Evolutionary conservation across 2,329 filamentous ascomycete genomes (phyloP).

Genomic region (Cephalotrichum gorgonifer): DNA sequence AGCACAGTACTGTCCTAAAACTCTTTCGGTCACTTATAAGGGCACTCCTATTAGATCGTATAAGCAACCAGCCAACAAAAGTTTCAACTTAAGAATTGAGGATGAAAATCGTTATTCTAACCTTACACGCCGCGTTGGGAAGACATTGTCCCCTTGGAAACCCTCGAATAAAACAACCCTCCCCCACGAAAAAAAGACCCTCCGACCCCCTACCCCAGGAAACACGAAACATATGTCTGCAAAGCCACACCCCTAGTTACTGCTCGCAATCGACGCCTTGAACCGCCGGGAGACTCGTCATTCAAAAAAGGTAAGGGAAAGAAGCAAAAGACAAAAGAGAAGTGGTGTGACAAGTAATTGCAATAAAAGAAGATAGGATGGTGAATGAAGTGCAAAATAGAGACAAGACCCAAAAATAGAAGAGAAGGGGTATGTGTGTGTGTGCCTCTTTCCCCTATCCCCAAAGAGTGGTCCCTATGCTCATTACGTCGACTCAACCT

Average conservation of each 20-base stretch:
- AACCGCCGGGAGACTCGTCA: neutral
- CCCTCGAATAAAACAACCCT: no score
- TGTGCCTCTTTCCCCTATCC: neutral
- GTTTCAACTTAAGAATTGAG: no score
- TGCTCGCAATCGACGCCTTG: neutral
- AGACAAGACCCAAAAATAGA: conserved; percentile 4
- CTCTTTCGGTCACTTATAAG: no score
- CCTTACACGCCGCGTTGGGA: neutral
- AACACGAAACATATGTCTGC: neutral
- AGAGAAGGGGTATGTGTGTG: no score
- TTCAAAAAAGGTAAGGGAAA: conserved; percentile 4
- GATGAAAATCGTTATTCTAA: neutral
- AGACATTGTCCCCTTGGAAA: no score
- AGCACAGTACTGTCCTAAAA: no score
- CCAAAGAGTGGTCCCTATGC: neutral
- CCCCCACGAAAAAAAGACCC: neutral
- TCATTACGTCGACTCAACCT: conserved; percentile 30
- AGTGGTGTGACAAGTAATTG: neutral
- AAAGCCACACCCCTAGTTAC: neutral
- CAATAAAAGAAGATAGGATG: neutral
- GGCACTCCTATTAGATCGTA: no score
- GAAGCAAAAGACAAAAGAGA: neutral
- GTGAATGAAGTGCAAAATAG: conserved; percentile 1
- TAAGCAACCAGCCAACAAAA: no score
- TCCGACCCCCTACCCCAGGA: neutral